These are phyloP conservation scores for Chaetomiaceae sp. DNA, from an alignment of 2,329 filamentous ascomycete species.

Conservation along the genomic window DNA sequence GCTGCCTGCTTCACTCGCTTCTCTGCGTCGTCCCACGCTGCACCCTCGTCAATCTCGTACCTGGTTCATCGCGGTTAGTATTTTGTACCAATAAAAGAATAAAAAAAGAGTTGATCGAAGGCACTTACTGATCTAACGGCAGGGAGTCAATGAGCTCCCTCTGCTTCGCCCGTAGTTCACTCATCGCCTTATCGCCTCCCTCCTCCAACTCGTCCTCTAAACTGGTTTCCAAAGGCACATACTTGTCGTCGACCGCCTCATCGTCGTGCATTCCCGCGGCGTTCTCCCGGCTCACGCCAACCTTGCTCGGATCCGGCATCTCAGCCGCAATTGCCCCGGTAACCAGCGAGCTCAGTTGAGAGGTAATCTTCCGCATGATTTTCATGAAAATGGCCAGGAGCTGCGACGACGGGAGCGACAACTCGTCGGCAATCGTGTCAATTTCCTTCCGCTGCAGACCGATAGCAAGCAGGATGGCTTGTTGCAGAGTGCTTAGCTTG, in stretches of 20 bases:
- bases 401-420: constrained; percentile 70
- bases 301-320: constrained; percentile 54
- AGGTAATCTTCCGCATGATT: constrained; percentile 80
- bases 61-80: constrained; percentile 35
- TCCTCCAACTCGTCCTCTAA: constrained; percentile 82
- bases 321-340: constrained; percentile 67
- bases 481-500: constrained; percentile 75
- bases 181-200: constrained; percentile 71
- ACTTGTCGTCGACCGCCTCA: constrained; percentile 61
- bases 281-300: constrained; percentile 56
- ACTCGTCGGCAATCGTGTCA: constrained; percentile 72
- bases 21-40: constrained; percentile 67
- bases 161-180: constrained; percentile 71
- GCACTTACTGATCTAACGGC: constrained; percentile 79
- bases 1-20: constrained; percentile 62
- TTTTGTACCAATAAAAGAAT: too few relatives aligned
- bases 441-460: constrained; percentile 88
- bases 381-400: constrained; percentile 97
- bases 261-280: constrained; percentile 65
- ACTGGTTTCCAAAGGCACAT: constrained; percentile 64
- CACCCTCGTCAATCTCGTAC: constrained; percentile 61
- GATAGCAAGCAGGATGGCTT: constrained; percentile 81
- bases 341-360: constrained; percentile 70
- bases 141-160: constrained; percentile 85
- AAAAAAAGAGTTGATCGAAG: background rate